These are phyloP conservation scores for Strobilomyces dryophilus DNA, from an alignment of 768 basidiomycete genomes.

Conservation along the genomic window DNA sequence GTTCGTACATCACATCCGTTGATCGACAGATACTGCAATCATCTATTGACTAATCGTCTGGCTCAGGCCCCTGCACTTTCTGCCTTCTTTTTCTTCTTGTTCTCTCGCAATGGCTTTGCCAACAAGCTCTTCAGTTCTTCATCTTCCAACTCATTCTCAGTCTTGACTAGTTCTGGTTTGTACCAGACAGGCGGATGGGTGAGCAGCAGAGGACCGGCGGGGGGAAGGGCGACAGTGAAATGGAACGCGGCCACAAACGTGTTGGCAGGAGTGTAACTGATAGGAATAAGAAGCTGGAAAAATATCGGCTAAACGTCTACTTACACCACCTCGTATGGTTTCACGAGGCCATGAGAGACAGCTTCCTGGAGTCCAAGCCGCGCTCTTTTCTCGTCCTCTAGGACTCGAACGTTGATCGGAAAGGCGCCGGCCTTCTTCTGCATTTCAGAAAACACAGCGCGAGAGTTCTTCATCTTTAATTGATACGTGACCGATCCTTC, in stretches of 20 bases:
- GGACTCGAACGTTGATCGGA: slow-evolving; percentile 92
- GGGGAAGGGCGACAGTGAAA: slow-evolving; percentile 91
- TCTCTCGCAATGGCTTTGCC: slow-evolving; percentile 76
- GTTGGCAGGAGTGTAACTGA: slow-evolving; percentile 72
- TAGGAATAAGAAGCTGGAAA: neutral
- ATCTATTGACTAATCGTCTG: slow-evolving; percentile 21
- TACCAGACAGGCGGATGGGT: slow-evolving; percentile 91
- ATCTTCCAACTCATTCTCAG: slow-evolving; percentile 85
- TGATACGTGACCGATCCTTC: slow-evolving; percentile 86
- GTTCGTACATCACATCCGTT: slow-evolving; percentile 12
- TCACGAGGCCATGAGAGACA: slow-evolving; percentile 88
- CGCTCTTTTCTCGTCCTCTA: slow-evolving; percentile 95
- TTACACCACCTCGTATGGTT: slow-evolving; percentile 92
- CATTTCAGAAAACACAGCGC: slow-evolving; percentile 94
- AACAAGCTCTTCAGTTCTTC: slow-evolving; percentile 79
- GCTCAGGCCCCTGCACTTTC: slow-evolving; percentile 41
- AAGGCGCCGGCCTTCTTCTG: slow-evolving; percentile 98
- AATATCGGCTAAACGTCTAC: slow-evolving; percentile 27
- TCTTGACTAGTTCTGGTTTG: slow-evolving; percentile 85
- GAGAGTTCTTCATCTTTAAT: slow-evolving; percentile 96
- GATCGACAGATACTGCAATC: slow-evolving; percentile 15
- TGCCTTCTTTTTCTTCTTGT: slow-evolving; percentile 88
- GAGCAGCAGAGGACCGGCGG: slow-evolving; percentile 83
- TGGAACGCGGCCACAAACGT: slow-evolving; percentile 95
- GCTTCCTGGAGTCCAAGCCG: slow-evolving; percentile 96